Evolutionary conservation across 2,329 filamentous ascomycete species (phyloP).

Genomic region (Penicillium sp.): DNA sequence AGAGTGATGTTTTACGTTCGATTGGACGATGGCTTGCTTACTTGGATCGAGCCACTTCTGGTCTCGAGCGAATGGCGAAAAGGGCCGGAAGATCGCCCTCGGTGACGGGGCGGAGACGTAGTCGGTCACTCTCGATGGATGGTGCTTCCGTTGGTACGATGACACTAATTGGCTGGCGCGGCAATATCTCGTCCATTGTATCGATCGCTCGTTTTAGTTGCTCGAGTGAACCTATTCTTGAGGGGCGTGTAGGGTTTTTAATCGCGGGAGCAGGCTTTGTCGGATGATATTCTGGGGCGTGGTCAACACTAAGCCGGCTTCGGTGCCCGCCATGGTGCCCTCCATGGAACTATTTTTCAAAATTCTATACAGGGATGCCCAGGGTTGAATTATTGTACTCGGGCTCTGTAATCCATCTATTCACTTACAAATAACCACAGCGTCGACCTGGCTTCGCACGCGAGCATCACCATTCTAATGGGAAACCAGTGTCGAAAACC

Average conservation of each 20-base stretch:
- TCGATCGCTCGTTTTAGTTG: background rate
- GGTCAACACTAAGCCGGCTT: background rate
- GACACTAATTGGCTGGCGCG: slow-evolving; percentile 13
- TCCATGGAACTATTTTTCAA: background rate
- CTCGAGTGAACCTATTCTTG: background rate
- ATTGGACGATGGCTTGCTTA: background rate
- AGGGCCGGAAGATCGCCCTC: slow-evolving; percentile 21
- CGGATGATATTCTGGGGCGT: background rate
- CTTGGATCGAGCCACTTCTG: slow-evolving; percentile 27
- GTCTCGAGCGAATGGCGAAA: slow-evolving; percentile 23
- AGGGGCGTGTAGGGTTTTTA: no score
- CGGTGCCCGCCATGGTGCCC: background rate
- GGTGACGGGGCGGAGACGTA: slow-evolving; percentile 22
- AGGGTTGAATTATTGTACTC: no score
- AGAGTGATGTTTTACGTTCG: no score
- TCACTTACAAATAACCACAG: no score
- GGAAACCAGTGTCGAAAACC: no score
- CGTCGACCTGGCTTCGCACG: no score
- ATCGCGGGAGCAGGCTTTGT: background rate
- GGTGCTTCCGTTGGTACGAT: slow-evolving; percentile 9
- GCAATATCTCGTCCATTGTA: slow-evolving; percentile 4
- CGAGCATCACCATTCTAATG: no score
- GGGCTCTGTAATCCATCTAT: no score
- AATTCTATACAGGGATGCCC: background rate
- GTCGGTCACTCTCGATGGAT: slow-evolving; percentile 18